Evolutionary conservation across 257 asterid species (phyloP).

Genomic region (Schizonepeta tenuifolia): DNA sequence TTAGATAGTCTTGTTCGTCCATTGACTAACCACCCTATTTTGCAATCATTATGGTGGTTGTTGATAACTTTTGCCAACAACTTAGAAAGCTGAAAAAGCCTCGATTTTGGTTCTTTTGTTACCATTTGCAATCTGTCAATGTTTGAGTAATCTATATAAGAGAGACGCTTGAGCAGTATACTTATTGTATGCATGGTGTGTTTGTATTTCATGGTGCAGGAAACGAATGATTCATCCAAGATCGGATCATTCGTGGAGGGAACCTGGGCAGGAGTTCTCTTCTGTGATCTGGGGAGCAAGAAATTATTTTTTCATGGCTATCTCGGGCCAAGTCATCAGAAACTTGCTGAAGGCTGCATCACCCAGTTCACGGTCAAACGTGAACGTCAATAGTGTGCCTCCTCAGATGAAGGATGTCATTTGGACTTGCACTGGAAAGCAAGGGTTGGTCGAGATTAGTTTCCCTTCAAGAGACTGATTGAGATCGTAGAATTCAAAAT

Average conservation of each 20-base stretch:
- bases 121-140: conserved; percentile 46
- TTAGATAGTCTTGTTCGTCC: conserved; percentile 48
- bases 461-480: conserved; percentile 43
- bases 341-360: conserved; percentile 67
- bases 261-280: conserved; percentile 41
- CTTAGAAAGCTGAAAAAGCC: conserved; percentile 57
- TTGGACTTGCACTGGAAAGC: conserved; percentile 48
- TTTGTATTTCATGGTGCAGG: conserved; percentile 62
- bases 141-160: conserved; percentile 41
- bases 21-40: conserved; percentile 63
- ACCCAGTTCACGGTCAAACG: conserved; percentile 69
- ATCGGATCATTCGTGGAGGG: conserved; percentile 48
- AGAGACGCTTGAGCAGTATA: conserved; percentile 48
- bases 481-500: conserved; percentile 53
- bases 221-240: conserved; percentile 48
- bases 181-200: conserved; percentile 38
- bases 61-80: conserved; percentile 48
- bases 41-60: conserved; percentile 41
- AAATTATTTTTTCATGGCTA: conserved; percentile 38
- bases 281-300: conserved; percentile 51
- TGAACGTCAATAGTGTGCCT: conserved; percentile 48
- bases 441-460: conserved; percentile 35
- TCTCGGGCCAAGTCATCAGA: conserved; percentile 53
- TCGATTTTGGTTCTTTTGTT: conserved; percentile 54
- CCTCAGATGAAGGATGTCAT: conserved; percentile 51